Conservation (phyloP, 2,329 filamentous ascomycete species). For the Akanthomyces uredinophilus region DNA sequence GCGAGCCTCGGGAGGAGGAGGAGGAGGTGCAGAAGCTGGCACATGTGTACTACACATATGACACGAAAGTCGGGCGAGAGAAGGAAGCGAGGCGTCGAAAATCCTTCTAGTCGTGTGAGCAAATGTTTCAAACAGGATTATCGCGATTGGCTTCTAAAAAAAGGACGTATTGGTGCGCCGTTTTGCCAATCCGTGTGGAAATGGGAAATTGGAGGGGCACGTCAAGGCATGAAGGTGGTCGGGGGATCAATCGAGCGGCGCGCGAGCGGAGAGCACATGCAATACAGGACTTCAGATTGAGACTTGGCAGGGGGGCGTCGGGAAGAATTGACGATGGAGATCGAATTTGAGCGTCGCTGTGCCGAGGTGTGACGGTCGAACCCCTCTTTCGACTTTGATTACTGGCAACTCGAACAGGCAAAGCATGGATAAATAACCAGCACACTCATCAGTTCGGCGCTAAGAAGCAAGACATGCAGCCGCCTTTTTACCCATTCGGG, state of each 20-base stretch:
- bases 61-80: background rate
- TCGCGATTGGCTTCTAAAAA: conserved; percentile 11
- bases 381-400: conserved; percentile 10
- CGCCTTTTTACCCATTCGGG: conserved; percentile 8
- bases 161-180: background rate
- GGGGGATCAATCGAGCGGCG: conserved; percentile 4
- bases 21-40: background rate
- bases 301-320: conserved; percentile 7
- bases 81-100: background rate
- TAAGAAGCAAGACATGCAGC: conserved; percentile 11
- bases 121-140: conserved; percentile 10
- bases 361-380: conserved; percentile 13
- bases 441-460: background rate
- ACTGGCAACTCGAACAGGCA: background rate
- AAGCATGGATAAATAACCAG: conserved; percentile 9
- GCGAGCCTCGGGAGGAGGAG: conserved; percentile 11
- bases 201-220: conserved; percentile 12
- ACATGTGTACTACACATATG: conserved; percentile 6
- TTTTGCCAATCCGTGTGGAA: conserved; percentile 1
- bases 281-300: conserved; percentile 13
- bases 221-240: background rate
- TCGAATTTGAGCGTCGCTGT: conserved; percentile 5
- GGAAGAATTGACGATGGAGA: conserved; percentile 11
- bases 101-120: conserved; percentile 6
- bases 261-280: conserved; percentile 5